Conservation (phyloP, 768 basidiomycete genomes). For the Leccinum variicolor region DNA sequence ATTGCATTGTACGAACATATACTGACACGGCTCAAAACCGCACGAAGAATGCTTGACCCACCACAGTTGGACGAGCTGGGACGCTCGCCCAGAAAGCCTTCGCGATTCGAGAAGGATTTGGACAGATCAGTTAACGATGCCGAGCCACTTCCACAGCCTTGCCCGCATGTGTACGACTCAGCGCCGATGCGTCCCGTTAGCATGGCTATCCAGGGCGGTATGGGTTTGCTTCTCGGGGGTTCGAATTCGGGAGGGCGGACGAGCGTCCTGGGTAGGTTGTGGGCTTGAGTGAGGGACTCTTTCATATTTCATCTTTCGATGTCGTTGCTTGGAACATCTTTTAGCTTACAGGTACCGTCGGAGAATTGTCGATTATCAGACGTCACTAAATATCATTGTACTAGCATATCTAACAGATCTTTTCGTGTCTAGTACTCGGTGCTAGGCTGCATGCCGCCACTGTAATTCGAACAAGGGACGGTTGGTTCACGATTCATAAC, state of each 20-base stretch:
- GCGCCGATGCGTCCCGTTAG: conserved; percentile 73
- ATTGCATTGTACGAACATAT: conserved; percentile 75
- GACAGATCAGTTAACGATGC: conserved; percentile 46
- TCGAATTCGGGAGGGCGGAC: conserved; percentile 33
- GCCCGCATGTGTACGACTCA: conserved; percentile 76
- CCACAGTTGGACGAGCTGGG: conserved; percentile 48
- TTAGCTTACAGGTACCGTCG: background rate
- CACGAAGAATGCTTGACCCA: conserved; percentile 52
- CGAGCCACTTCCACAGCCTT: conserved; percentile 62
- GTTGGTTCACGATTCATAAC: background rate
- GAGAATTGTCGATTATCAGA: background rate
- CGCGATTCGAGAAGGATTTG: conserved; percentile 74
- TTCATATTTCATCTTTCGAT: background rate
- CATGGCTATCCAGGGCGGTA: conserved; percentile 70
- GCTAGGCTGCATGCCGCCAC: background rate
- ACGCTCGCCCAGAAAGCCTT: conserved; percentile 54
- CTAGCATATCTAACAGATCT: background rate
- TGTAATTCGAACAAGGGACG: background rate
- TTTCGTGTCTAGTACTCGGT: background rate
- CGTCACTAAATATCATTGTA: background rate
- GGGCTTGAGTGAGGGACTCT: conserved; percentile 29
- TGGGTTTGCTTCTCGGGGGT: conserved; percentile 56
- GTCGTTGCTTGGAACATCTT: background rate
- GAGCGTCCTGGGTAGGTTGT: conserved; percentile 64
- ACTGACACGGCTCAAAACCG: conserved; percentile 53